phyloP scores from a whole-genome alignment of 306 rosid species.

The Sindora glabra region DNA sequence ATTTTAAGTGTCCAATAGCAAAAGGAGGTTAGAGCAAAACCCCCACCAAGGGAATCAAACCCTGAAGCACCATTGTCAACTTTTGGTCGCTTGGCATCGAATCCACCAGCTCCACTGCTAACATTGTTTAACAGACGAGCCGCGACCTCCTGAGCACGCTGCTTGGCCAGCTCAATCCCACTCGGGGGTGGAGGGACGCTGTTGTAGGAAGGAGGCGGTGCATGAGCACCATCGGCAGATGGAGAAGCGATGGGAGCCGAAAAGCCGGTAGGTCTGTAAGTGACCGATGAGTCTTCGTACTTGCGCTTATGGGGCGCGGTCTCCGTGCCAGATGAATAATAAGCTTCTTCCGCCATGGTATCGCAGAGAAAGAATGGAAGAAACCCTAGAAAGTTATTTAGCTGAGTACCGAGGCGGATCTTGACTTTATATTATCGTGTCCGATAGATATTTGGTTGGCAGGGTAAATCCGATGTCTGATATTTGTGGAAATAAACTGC shows the following conservation, averaged over 20 bases:
- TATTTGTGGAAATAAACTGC: no score
- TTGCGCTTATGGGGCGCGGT: constrained; percentile 59
- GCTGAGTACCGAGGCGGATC: no score
- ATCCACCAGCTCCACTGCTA: constrained; percentile 21
- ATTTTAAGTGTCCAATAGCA: not conserved
- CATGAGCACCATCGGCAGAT: constrained; percentile 37
- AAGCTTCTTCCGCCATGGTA: constrained; percentile 67
- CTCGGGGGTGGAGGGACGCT: constrained; percentile 62
- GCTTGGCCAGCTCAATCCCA: constrained; percentile 82
- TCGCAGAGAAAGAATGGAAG: not conserved
- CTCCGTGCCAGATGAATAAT: constrained; percentile 52
- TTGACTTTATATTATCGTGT: no score
- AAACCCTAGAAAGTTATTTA: constrained; percentile 59
- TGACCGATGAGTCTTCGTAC: constrained; percentile 56
- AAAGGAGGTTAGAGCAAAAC: constrained; percentile 3
- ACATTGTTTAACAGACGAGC: constrained; percentile 59
- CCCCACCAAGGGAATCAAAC: constrained; percentile 56
- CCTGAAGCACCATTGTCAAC: constrained; percentile 67
- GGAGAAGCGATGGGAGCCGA: constrained; percentile 51
- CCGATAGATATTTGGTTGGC: no score
- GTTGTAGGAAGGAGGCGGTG: constrained; percentile 40
- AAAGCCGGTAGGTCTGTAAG: constrained; percentile 61
- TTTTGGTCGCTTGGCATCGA: constrained; percentile 75
- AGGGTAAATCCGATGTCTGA: no score
- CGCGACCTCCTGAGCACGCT: constrained; percentile 91